Conservation (phyloP, 2,329 filamentous ascomycete genomes). For the Penicillium thymicola region DNA sequence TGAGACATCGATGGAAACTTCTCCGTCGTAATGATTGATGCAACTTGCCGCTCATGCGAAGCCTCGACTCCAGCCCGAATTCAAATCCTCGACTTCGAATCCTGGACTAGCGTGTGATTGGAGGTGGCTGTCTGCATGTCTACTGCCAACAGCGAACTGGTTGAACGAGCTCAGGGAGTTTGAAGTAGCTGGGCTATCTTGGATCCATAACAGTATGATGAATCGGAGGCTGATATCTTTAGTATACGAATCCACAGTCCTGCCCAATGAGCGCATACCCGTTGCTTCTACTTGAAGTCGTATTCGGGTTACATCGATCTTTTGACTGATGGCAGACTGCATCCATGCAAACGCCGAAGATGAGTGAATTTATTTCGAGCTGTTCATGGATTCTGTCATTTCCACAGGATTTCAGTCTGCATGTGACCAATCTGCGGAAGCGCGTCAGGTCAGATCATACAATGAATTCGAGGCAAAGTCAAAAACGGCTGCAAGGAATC, state of each 20-base stretch:
- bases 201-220: neutral
- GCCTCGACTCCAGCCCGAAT: slow-evolving; percentile 14
- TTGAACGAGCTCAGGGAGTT: neutral
- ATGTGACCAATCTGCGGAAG: slow-evolving; percentile 3
- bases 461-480: neutral
- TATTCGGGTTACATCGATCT: neutral
- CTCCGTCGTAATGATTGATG: slow-evolving; percentile 4
- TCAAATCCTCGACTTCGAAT: slow-evolving; percentile 17
- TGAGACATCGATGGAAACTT: slow-evolving; percentile 4
- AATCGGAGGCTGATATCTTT: neutral
- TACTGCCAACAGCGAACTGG: neutral
- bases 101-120: slow-evolving; percentile 28
- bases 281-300: neutral
- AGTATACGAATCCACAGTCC: neutral
- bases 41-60: slow-evolving; percentile 11
- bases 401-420: neutral
- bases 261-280: slow-evolving; percentile 1
- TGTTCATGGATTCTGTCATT: neutral
- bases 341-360: neutral
- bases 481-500: slow-evolving; percentile 16
- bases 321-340: neutral
- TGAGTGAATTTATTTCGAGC: neutral
- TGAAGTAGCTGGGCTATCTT: neutral
- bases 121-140: slow-evolving; percentile 29
- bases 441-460: neutral